Percentiles rank a stretch among this genome's conserved stretches.
These are phyloP conservation scores for Catharanthus roseus DNA, from an alignment of 257 asterid genomes.

Conservation along the genomic window DNA sequence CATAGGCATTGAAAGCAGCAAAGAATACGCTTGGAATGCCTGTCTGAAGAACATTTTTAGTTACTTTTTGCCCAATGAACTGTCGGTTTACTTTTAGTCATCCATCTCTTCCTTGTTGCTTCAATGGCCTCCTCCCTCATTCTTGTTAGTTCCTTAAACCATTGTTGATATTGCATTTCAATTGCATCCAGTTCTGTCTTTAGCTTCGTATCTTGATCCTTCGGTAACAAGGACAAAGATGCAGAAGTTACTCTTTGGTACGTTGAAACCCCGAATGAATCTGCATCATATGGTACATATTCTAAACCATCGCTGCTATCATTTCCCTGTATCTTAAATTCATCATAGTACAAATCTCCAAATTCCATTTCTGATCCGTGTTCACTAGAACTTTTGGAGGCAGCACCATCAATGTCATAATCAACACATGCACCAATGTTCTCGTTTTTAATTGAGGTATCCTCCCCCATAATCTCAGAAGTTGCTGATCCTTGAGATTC, in stretches of 20 bases:
- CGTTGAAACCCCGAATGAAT: conserved; percentile 16
- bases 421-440: conserved; percentile 15
- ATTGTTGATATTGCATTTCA: conserved; percentile 28
- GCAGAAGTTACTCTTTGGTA: conserved; percentile 30
- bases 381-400: conserved; percentile 25
- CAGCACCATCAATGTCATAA: conserved; percentile 7
- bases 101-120: conserved; percentile 44
- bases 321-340: conserved; percentile 28
- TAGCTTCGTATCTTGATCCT: conserved; percentile 20
- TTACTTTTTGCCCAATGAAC: conserved; percentile 13
- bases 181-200: conserved; percentile 32
- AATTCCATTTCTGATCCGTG: conserved; percentile 36
- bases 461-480: conserved; percentile 32
- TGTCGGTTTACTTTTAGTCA: conserved; percentile 27
- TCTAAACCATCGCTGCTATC: conserved; percentile 20
- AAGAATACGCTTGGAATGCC: background rate
- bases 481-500: conserved; percentile 40
- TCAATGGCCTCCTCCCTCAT: conserved; percentile 39
- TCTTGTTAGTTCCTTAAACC: conserved; percentile 27
- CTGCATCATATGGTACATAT: conserved; percentile 17
- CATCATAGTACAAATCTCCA: conserved; percentile 27
- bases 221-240: conserved; percentile 25
- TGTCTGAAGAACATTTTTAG: background rate
- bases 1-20: background rate
- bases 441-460: conserved; percentile 24